Evolutionary conservation across 2,329 filamentous ascomycete genomes (phyloP), one percentile per base, ranked within the genome.

Genomic region (Cordyceps cicadae): DNA sequence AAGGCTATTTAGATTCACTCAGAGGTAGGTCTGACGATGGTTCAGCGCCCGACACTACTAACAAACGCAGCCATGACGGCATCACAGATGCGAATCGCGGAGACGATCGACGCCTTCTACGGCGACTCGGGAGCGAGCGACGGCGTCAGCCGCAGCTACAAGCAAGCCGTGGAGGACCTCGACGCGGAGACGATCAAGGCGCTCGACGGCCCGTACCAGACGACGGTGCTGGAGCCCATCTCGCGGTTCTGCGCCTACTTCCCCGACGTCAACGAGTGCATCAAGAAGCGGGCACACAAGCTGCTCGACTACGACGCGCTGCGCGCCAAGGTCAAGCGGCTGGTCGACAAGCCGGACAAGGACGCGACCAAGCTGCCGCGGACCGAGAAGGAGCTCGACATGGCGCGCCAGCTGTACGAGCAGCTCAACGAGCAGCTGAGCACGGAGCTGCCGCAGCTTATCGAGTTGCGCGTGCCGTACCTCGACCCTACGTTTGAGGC

Each of bases 81-180:
- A 57, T 97, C 92, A 59, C 94, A 99, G 77, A 97, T 99, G 93
- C 88, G 93, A 71, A 97, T 99, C 74, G 94, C 94, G 66, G 94
- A 99, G 76, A 99, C 94, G 21, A 99, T 99, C 75, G 94, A 99
- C 77, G 94, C 94, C 46, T 99, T 99, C 76, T 99, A 99, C 77
- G 94, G 94, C 60, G 94, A 99, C 72, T 88, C 92, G 1, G 95
- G 95, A 56, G 92, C 94, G 55, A 90, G 87, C 69, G 95, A 99
- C 72, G 94, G 94, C 60, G 94, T 99, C 62, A 95, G 90, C 75
- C 85, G 93, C 72, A 96, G 90, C 73, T 99, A 99, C 79, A 99
- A 97, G 77, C 92, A 97, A 74, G 94, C 94, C 9, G 95, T 99
- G 21, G 94, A 97, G 72, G 94, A 99, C 72, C 83, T 99, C 54